Percentiles rank a stretch among this genome's conserved stretches.
Conservation (phyloP, 2,329 filamentous ascomycete species). For the Xylariaceae sp. region DNA sequence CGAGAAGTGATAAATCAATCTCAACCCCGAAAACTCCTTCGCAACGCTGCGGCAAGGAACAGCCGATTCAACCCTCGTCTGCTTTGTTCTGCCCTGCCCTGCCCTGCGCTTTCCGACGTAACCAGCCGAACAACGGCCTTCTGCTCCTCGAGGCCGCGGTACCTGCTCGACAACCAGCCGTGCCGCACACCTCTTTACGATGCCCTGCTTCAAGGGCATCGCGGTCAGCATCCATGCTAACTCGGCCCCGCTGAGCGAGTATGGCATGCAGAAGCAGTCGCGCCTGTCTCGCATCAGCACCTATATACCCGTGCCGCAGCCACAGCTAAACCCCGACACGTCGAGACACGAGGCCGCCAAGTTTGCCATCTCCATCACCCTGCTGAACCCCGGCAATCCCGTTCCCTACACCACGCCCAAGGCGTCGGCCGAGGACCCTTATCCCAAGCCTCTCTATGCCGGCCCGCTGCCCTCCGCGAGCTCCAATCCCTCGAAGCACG, state of each 20-base stretch:
- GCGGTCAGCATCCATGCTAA: slow-evolving; percentile 91
- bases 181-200: slow-evolving; percentile 29
- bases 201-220: slow-evolving; percentile 99
- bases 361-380: slow-evolving; percentile 96
- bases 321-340: slow-evolving; percentile 62
- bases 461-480: slow-evolving; percentile 56
- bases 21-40: no score
- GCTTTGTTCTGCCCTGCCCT: no score
- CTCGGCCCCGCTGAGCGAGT: slow-evolving; percentile 75
- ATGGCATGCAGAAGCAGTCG: slow-evolving; percentile 91
- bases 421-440: slow-evolving; percentile 64
- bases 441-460: slow-evolving; percentile 75
- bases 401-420: slow-evolving; percentile 92
- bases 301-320: slow-evolving; percentile 91
- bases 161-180: background rate
- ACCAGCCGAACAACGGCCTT: no score
- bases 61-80: no score
- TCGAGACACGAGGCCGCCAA: slow-evolving; percentile 86
- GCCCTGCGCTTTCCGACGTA: no score
- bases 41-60: no score
- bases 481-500: slow-evolving; percentile 38
- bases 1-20: no score
- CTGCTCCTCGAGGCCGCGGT: no score
- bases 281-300: slow-evolving; percentile 88
- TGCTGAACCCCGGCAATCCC: slow-evolving; percentile 78